phyloP scores from a whole-genome alignment of 768 basidiomycete species.

The Clitopilus passeckerianus region DNA sequence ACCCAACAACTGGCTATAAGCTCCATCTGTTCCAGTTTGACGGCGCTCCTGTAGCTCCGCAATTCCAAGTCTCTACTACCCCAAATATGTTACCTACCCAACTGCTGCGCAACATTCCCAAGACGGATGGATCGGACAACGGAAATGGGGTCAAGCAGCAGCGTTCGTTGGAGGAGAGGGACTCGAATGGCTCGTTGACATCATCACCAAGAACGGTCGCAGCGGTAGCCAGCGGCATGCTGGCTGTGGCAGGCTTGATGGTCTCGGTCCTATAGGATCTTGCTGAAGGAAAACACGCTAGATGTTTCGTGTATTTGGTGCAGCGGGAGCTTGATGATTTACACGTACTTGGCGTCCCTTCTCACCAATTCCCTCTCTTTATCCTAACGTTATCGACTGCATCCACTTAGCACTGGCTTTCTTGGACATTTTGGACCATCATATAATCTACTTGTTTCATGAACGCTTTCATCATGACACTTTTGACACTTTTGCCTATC shows the following conservation, averaged over 20 bases:
- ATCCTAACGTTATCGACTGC: constrained; percentile 12
- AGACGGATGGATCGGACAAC: constrained; percentile 12
- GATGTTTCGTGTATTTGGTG: neutral
- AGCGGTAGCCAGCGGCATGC: constrained; percentile 7
- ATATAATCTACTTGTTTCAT: constrained; percentile 1
- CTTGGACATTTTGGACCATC: constrained; percentile 10
- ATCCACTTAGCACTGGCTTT: constrained; percentile 8
- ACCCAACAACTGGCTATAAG: constrained; percentile 54
- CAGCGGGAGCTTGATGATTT: neutral
- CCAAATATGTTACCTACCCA: constrained; percentile 87
- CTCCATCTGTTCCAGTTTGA: constrained; percentile 79
- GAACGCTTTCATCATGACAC: neutral
- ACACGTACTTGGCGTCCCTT: neutral
- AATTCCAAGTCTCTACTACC: constrained; percentile 58
- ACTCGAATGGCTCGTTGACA: constrained; percentile 15
- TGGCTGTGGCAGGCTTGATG: constrained; percentile 21
- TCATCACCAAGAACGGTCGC: constrained; percentile 18
- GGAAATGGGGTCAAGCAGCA: constrained; percentile 18
- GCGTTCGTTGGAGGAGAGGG: constrained; percentile 14
- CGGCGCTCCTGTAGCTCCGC: constrained; percentile 69
- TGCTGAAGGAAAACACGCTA: neutral
- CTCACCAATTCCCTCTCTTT: neutral
- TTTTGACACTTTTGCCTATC: neutral
- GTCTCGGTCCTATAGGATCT: constrained; percentile 24
- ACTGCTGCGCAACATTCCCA: constrained; percentile 47